Conservation (phyloP, 495 filamentous ascomycete genomes). For the Cercophora samala region DNA sequence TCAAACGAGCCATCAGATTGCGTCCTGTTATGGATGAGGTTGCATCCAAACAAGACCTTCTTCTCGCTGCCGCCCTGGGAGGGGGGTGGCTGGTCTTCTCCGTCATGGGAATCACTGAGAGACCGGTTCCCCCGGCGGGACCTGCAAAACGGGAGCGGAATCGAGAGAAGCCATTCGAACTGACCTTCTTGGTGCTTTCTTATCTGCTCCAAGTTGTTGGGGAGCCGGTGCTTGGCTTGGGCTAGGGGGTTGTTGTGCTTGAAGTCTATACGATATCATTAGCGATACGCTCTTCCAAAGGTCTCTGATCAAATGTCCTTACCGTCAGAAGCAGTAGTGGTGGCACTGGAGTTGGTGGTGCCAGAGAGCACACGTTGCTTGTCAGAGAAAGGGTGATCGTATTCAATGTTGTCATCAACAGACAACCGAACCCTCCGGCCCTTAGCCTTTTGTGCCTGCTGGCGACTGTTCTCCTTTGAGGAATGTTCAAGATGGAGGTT, state of each 20-base stretch:
- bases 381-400: background rate
- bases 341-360: background rate
- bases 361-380: background rate
- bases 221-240: conserved; percentile 33
- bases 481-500: conserved; percentile 31
- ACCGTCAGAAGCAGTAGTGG: background rate
- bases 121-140: conserved; percentile 17
- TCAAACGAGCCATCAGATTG: conserved; percentile 14
- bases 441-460: conserved; percentile 12
- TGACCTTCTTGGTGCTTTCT: conserved; percentile 51
- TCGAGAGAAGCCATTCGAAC: conserved; percentile 47
- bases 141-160: conserved; percentile 21
- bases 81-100: conserved; percentile 14
- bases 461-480: conserved; percentile 26
- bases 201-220: conserved; percentile 40
- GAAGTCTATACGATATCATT: background rate
- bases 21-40: conserved; percentile 37
- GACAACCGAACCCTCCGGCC: conserved; percentile 19
- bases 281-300: background rate
- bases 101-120: conserved; percentile 18
- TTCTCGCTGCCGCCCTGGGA: conserved; percentile 18
- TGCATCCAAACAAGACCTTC: conserved; percentile 46
- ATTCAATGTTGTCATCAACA: conserved; percentile 7
- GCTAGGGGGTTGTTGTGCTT: conserved; percentile 29
- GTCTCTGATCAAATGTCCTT: background rate